Evolutionary conservation across 352 stramenopile species (phyloP), one percentile per base, ranked within the genome.

Genomic region (Globisporangium carolinianum): DNA sequence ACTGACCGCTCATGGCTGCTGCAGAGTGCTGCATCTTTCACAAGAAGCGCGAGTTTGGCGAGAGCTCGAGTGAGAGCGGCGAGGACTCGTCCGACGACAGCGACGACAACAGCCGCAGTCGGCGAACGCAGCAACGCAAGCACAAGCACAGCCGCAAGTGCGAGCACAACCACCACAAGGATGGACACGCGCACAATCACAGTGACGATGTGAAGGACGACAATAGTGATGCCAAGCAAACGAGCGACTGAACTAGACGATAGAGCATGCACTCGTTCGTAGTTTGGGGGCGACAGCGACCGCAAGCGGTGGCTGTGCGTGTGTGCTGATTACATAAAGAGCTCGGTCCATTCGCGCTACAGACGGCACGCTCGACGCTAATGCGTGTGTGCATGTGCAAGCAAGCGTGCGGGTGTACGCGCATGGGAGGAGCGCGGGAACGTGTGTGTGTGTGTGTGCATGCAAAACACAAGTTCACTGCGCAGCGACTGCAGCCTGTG

Each of bases 11-110:
- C 24, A 9, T 42, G 12, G 12, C 50, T 39, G n/a, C 14, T 1
- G 7, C 51, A 95, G 85, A 91, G 61, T 97, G 91, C 74, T 97
- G 91, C 65, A 87, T 97, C 47, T 97, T 96, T 68, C 89, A 97
- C 82, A 97, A 97, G 73, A 92, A 89, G 58, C 79, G 86, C 49
- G 72, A 86, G 49, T 97, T 97, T 61, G 89, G 85, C 17, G 89
- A 96, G 68, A 97, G 87, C 69, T 96, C 87, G 36, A 96, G 87
- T 50, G 90, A 97, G 65, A 97, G 87, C 58, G 81, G 79, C 18
- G 86, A 89, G 45, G 84, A 93, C 58, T 89, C 81, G 49, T 83
- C 88, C 55, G 75, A 74, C 51, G 43, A 37, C 9, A 50, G 66
- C 47, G 62, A 17, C 36, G 38, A 45, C 51, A 38, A 49, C n/a